Base-by-base conservation (phyloP, 2,329 filamentous ascomycete species). In the Xylaria sp. region DNA sequence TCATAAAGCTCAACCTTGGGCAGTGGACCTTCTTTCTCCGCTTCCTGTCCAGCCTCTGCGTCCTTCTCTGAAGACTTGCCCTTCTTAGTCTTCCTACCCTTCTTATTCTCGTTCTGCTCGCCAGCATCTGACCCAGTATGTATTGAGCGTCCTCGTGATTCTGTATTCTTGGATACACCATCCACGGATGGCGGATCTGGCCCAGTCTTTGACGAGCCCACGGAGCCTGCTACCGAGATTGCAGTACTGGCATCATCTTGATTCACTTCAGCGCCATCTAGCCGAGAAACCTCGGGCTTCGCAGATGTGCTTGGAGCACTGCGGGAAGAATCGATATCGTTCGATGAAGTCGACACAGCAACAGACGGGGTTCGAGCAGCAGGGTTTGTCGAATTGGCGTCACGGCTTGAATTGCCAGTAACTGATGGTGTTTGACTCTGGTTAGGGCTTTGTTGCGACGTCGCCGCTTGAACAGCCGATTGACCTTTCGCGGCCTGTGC, bases 401-500 rank as follows among this genome's bases (percentile, higher is more conserved):
- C 81, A 56, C 80, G 80, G 59, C 72, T 77, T 34, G 79, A 77
- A 25, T 75, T 77, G 65, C 77, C 79, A 37, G 74, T 75, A 20
- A 77, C 77, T 18, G 77, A 76, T 34, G 80, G 76, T 37, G 75
- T 72, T 72, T 76, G 75, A 67, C 77, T 81, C 65, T 73, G 73
- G 70, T 72, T 77, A 67, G 73, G 66, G 48, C 73, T 73, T 65
- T 75, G 74, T 61, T 78, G 76, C 54, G 78, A 74, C 41, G 75
- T 70, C 59, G 73, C 69, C 31, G 78, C 69, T 69, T 80, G 77
- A 39, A 76, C 78, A 63, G 85, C 78, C 65, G 88, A 83, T 76
- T 91, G 88, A 78, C 94, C 94, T 82, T 96, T 96, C 69, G 95
- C 95, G 78, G 95, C 95, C 87, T 97, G 94, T 77, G 95, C 95